Percentiles rank a stretch among this genome's conserved stretches.
Conservation (phyloP, 2,329 filamentous ascomycete species). For the Penicillium sp. region DNA sequence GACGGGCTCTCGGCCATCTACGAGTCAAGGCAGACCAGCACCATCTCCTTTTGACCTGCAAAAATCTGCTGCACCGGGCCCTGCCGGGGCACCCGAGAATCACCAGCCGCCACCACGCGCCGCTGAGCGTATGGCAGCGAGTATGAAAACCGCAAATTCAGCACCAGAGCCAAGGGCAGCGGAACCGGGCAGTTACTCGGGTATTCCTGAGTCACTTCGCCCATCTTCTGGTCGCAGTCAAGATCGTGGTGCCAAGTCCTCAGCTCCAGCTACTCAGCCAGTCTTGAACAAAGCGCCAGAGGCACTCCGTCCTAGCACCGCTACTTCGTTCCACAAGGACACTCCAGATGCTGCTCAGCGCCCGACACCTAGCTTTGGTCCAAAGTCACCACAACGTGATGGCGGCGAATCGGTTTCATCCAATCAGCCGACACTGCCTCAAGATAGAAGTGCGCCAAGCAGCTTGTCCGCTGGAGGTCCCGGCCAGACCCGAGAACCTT, state of each 20-base stretch:
- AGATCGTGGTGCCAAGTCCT: slow-evolving; percentile 12
- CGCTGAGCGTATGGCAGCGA: slow-evolving; percentile 22
- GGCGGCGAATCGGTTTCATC: slow-evolving; percentile 29
- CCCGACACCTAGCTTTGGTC: slow-evolving; percentile 27
- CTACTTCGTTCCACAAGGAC: slow-evolving; percentile 28
- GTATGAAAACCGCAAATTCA: slow-evolving; percentile 8
- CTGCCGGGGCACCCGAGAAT: slow-evolving; percentile 22
- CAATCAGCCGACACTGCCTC: slow-evolving; percentile 11
- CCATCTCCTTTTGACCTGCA: slow-evolving; percentile 29
- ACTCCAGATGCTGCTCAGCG: slow-evolving; percentile 19
- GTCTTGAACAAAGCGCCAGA: slow-evolving; percentile 18
- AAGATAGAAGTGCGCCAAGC: slow-evolving; percentile 10
- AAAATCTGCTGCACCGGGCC: slow-evolving; percentile 17
- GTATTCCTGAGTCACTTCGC: slow-evolving; percentile 22
- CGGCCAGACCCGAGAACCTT: slow-evolving; percentile 18
- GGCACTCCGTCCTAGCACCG: slow-evolving; percentile 30
- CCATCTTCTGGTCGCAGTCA: slow-evolving; percentile 31
- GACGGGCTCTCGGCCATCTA: slow-evolving; percentile 28
- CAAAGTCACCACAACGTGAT: slow-evolving; percentile 31
- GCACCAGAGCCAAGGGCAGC: slow-evolving; percentile 24
- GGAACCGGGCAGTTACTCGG: slow-evolving; percentile 21
- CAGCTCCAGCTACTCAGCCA: slow-evolving; percentile 12
- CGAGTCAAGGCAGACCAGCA: slow-evolving; percentile 22
- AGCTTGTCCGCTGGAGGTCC: slow-evolving; percentile 20
- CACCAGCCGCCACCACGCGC: slow-evolving; percentile 28